phyloP scores from a whole-genome alignment of 2,329 filamentous ascomycete species.

The Furcasterigmium sp. region DNA sequence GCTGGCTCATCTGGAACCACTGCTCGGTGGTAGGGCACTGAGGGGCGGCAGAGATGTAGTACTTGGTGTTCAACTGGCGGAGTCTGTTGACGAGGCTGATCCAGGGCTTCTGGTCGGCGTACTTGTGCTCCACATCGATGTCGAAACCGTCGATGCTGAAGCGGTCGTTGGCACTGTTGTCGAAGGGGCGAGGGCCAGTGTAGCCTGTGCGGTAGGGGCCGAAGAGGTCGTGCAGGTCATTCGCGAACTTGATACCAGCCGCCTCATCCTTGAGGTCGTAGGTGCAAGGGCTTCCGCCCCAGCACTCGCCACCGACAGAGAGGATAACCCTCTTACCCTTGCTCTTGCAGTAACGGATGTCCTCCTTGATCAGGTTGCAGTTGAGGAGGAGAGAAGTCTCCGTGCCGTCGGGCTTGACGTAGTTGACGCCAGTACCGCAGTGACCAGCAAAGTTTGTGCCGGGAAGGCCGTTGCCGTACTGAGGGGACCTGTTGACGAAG shows the following conservation, averaged over 20 bases:
- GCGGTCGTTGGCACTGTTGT: constrained; percentile 17
- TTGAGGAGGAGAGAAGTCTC: constrained; percentile 25
- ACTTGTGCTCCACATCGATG: constrained; percentile 31
- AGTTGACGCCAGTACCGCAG: constrained; percentile 23
- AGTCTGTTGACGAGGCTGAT: constrained; percentile 31
- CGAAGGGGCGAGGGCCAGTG: constrained; percentile 32
- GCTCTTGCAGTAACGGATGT: constrained; percentile 34
- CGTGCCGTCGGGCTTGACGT: constrained; percentile 12
- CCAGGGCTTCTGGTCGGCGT: constrained; percentile 26
- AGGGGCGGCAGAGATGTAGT: constrained; percentile 37
- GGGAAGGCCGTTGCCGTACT: constrained; percentile 28
- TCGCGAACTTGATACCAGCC: constrained; percentile 28
- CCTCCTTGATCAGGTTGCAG: constrained; percentile 28
- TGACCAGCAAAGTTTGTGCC: constrained; percentile 33
- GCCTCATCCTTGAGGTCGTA: constrained; percentile 24
- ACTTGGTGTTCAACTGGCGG: constrained; percentile 20
- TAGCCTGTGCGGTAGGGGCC: constrained; percentile 26
- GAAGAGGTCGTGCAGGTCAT: constrained; percentile 31
- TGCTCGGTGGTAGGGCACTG: constrained; percentile 30
- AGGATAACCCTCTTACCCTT: constrained; percentile 37
- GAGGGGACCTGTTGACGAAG: constrained; percentile 32
- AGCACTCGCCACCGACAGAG: constrained; percentile 30
- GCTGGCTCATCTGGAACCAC: constrained; percentile 25
- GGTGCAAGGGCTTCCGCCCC: constrained; percentile 17
- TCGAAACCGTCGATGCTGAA: constrained; percentile 34